Evolutionary conservation across 192 early-diverging fungal species (phyloP).

Genomic region (Coemansia sp.): DNA sequence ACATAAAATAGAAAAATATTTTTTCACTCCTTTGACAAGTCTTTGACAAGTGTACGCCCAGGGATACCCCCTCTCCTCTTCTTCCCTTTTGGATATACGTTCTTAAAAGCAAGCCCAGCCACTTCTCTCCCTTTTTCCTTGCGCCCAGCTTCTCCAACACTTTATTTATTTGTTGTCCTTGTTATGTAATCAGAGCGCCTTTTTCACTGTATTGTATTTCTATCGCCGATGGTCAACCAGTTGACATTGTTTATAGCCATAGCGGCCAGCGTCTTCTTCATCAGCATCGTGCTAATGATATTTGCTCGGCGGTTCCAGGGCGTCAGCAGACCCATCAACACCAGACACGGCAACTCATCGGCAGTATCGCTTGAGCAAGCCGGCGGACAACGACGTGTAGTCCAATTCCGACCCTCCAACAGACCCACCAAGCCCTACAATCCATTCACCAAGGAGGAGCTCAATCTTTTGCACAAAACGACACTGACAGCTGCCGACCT

Average conservation of each 20-base stretch:
- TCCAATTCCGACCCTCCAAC: slow-evolving; percentile 25
- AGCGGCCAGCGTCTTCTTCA: slow-evolving; percentile 16
- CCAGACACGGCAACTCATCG: not conserved
- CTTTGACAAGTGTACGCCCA: no score
- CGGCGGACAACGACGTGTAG: not conserved
- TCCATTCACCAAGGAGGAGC: slow-evolving; percentile 36
- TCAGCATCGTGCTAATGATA: slow-evolving; percentile 20
- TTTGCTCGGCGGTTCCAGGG: slow-evolving; percentile 28
- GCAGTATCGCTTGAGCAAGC: not conserved
- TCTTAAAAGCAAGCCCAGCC: no score
- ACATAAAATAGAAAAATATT: no score
- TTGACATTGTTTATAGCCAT: slow-evolving; percentile 30
- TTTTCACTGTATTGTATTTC: not conserved
- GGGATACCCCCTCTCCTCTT: no score
- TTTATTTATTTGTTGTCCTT: not conserved
- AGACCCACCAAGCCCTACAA: slow-evolving; percentile 45
- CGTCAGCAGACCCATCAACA: not conserved
- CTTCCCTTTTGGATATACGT: no score
- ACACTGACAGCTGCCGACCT: slow-evolving; percentile 20
- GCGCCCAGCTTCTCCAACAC: not conserved
- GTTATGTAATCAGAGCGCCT: not conserved
- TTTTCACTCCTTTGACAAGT: no score
- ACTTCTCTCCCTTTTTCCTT: not conserved
- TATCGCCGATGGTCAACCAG: slow-evolving; percentile 18
- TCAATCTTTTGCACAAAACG: slow-evolving; percentile 29